phyloP scores from a whole-genome alignment of 2,329 filamentous ascomycete genomes.

The Colletotrichum lindemuthianum region DNA sequence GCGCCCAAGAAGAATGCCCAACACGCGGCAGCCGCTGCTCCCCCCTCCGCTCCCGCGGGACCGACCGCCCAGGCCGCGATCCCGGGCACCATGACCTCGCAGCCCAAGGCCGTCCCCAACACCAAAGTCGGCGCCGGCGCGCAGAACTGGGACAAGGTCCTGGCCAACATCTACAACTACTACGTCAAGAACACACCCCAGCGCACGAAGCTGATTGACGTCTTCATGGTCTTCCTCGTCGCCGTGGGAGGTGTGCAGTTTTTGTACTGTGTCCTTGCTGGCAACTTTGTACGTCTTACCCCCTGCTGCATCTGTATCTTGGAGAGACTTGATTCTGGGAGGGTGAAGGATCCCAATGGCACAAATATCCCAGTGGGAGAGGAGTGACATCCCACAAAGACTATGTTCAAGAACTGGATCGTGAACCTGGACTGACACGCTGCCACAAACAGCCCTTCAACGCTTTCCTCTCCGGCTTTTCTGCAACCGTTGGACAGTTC shows the following conservation, averaged over 20 bases:
- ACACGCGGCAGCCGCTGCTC: constrained; percentile 32
- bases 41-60: constrained; percentile 36
- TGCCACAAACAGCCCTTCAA: constrained; percentile 84
- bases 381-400: too few species aligned
- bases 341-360: not conserved
- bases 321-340: not conserved
- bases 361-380: too few species aligned
- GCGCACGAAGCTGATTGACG: constrained; percentile 90
- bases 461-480: constrained; percentile 95
- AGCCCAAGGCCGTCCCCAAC: constrained; percentile 35
- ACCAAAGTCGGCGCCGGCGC: constrained; percentile 33
- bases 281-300: constrained; percentile 82
- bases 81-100: constrained; percentile 34
- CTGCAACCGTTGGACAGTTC: constrained; percentile 94
- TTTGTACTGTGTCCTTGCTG: constrained; percentile 87
- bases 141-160: constrained; percentile 66
- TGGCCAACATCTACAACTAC: constrained; percentile 76
- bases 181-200: constrained; percentile 87
- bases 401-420: not conserved
- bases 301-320: too few species aligned
- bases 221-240: constrained; percentile 89
- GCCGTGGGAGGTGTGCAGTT: constrained; percentile 92
- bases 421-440: constrained; percentile 37
- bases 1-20: constrained; percentile 59
- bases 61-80: constrained; percentile 34